A percentile compares a stretch with the other conserved stretches of the same genome.
These are phyloP conservation scores for Fusarium sp. DNA, from an alignment of 2,329 filamentous ascomycete genomes.

Conservation along the genomic window DNA sequence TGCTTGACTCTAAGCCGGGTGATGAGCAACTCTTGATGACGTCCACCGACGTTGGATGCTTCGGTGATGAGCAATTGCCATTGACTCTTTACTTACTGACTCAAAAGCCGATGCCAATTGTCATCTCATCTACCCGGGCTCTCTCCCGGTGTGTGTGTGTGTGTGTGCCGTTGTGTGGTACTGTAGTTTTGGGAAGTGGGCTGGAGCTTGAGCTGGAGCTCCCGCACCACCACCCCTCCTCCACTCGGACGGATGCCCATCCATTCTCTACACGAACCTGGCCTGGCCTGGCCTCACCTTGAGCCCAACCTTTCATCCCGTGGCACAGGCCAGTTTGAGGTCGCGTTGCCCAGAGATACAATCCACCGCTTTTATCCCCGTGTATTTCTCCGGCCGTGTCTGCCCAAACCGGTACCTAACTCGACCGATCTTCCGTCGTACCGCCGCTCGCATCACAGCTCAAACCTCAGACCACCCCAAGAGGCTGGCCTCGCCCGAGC, in stretches of 20 bases:
- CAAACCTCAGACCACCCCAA: slow-evolving; percentile 33
- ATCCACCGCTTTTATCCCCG: slow-evolving; percentile 5
- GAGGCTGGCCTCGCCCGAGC: slow-evolving; percentile 2
- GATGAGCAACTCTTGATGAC: slow-evolving; percentile 29
- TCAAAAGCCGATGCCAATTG: background rate
- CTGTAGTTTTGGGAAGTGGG: slow-evolving; percentile 26
- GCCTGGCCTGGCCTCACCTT: slow-evolving; percentile 18
- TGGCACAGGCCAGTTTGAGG: background rate
- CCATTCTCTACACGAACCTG: background rate
- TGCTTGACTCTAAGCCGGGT: slow-evolving; percentile 1
- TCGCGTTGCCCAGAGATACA: slow-evolving; percentile 7
- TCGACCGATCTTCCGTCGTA: slow-evolving; percentile 14
- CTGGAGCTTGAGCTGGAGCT: slow-evolving; percentile 38
- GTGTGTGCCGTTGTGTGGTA: slow-evolving; percentile 7
- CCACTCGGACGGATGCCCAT: slow-evolving; percentile 7
- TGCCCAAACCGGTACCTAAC: slow-evolving; percentile 14
- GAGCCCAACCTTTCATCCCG: background rate
- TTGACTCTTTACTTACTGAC: background rate
- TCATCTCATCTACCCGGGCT: background rate
- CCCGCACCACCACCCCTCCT: slow-evolving; percentile 6
- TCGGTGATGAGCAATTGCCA: slow-evolving; percentile 2
- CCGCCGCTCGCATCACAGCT: slow-evolving; percentile 5
- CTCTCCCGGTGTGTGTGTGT: background rate
- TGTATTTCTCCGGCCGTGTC: slow-evolving; percentile 16
- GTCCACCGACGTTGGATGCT: slow-evolving; percentile 16